Percentiles rank a stretch among this genome's conserved stretches.
Evolutionary conservation across 495 filamentous ascomycete species (phyloP).

Genomic region (Aspergillus wentii): DNA sequence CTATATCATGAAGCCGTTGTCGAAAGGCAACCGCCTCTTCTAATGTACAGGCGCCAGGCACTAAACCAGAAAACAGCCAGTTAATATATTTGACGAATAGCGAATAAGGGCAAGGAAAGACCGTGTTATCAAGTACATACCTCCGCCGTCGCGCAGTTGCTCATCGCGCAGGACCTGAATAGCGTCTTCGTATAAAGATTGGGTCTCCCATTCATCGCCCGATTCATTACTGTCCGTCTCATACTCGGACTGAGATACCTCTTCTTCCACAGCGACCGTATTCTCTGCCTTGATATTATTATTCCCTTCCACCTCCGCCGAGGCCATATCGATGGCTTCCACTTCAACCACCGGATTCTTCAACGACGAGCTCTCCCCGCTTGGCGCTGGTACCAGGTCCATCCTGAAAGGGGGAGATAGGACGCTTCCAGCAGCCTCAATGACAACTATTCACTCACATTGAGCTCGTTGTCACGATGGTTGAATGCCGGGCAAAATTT

Average conservation of each 20-base stretch:
- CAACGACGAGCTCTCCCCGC: constrained; percentile 31
- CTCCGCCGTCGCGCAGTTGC: constrained; percentile 53
- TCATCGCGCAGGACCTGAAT: constrained; percentile 61
- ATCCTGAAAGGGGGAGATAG: constrained; percentile 29
- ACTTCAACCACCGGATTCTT: constrained; percentile 43
- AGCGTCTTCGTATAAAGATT: constrained; percentile 64
- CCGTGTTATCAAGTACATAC: too few relatives aligned
- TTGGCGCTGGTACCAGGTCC: constrained; percentile 39
- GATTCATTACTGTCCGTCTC: constrained; percentile 60
- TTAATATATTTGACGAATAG: constrained; percentile 13
- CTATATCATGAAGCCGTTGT: constrained; percentile 65
- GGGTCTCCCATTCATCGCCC: constrained; percentile 59
- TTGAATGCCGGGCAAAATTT: constrained; percentile 22
- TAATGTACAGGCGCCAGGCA: constrained; percentile 62
- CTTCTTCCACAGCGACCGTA: constrained; percentile 20
- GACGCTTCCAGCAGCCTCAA: constrained; percentile 29
- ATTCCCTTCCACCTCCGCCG: constrained; percentile 15
- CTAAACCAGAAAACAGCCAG: constrained; percentile 15
- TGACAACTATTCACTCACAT: constrained; percentile 28
- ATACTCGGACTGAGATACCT: constrained; percentile 31
- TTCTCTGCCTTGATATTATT: constrained; percentile 18
- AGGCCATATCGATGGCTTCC: constrained; percentile 34
- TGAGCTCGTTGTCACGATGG: constrained; percentile 21
- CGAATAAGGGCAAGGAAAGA: constrained; percentile 10
- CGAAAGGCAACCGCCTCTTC: constrained; percentile 68